Evolutionary conservation across 1,284 basidiomycete genomes (phyloP), one percentile per base, ranked within the genome.

Genomic region (Amylostereum areolatum): DNA sequence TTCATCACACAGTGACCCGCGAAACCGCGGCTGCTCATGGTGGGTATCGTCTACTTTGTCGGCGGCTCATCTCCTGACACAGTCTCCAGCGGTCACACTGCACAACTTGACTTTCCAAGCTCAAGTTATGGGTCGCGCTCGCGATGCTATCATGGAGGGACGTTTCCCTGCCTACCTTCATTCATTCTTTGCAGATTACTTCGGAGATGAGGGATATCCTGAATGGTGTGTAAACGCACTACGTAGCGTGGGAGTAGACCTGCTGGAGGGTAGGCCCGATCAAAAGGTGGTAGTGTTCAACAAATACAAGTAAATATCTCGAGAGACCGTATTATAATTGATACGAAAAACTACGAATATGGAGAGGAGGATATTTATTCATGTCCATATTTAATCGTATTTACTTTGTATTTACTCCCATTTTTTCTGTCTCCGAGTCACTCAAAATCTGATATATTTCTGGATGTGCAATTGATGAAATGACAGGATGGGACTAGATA

Each of bases 81-180:
- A 46, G 25, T 51, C 34, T 40, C 29, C 54, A 89, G 87, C 85
- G 27, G 66, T 89, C 51, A 89, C 89, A 1, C 74, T 85, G 53
- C 89, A 91, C 57, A 92, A 92, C 61, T 72, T 91, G 50, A 78
- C 80, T 25, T 91, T 91, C 67, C 85, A 91, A 69, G 89, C 88
- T 9, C 81, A 80, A 52, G 70, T 92, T 9, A 89, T 92, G 87
- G 85, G 86, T 25, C 72, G 78, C 29, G 87, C 84, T 31, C 74
- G 90, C 52, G 78, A 86, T 59, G 86, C 90, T 3, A 92, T 92
- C 56, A 62, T 91, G 49, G 73, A 76, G 43, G 86, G 81, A 32
- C 78, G 70, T 10, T 93, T 90, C 66, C 90, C 91, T 2, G 70
- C 78, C 45, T 92, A 89, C 59, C 71, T 91, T 46, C 74, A 72